Conservation (phyloP, 2,329 filamentous ascomycete species). For the Colletotrichum navitas region DNA sequence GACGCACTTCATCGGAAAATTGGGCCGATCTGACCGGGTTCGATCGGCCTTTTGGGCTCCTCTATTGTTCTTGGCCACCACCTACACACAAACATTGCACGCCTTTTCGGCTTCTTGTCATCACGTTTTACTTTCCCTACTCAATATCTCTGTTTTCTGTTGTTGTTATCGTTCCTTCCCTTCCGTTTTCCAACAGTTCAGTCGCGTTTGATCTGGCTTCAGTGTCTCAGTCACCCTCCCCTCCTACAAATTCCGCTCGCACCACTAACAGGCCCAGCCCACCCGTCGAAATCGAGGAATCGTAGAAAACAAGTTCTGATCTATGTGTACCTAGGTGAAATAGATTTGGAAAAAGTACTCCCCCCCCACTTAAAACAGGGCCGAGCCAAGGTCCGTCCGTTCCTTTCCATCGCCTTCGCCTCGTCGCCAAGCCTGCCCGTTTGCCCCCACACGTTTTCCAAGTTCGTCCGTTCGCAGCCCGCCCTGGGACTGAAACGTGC, state of each 20-base stretch:
- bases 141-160: not conserved
- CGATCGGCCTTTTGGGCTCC: conserved; percentile 27
- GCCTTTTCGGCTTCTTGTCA: not conserved
- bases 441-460: not conserved
- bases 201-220: not conserved
- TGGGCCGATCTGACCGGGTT: conserved; percentile 16
- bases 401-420: not conserved
- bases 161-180: not conserved
- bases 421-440: not conserved
- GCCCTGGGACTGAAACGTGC: not conserved
- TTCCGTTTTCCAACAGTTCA: not conserved
- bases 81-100: not conserved
- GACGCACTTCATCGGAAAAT: conserved; percentile 28
- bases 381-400: not conserved
- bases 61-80: not conserved
- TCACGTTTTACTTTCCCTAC: too few species aligned
- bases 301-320: not conserved
- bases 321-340: not conserved
- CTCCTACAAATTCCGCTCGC: not conserved
- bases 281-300: not conserved
- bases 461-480: conserved; percentile 1
- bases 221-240: not conserved
- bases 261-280: not conserved
- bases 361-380: not conserved
- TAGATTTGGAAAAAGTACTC: not conserved